phyloP scores from a whole-genome alignment of 805 yeast genomes.

The Kodamaea neixiangensis region DNA sequence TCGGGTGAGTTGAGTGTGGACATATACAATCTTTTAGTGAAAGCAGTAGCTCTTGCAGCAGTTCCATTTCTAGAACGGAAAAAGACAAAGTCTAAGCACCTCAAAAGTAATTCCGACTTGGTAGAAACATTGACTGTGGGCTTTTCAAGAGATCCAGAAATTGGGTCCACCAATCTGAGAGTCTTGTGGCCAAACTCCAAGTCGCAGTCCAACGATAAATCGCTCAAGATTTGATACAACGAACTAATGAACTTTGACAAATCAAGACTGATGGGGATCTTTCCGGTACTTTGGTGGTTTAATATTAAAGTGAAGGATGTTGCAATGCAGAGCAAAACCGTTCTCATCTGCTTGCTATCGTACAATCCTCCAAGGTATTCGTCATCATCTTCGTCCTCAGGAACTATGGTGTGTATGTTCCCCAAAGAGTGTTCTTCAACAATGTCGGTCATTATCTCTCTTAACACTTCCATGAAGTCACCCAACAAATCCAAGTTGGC shows the following conservation, averaged over 20 bases:
- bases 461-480: constrained; percentile 84
- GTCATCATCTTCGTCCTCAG: constrained; percentile 20
- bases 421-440: constrained; percentile 45
- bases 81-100: constrained; percentile 78
- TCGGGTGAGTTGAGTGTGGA: constrained; percentile 78
- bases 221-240: constrained; percentile 67
- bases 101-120: constrained; percentile 78
- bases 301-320: constrained; percentile 87
- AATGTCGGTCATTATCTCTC: constrained; percentile 69
- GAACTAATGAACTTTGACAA: constrained; percentile 77
- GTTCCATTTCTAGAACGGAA: constrained; percentile 74
- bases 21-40: constrained; percentile 76
- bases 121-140: constrained; percentile 87
- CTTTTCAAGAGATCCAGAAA: constrained; percentile 40
- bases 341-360: constrained; percentile 55
- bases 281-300: constrained; percentile 59
- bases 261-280: constrained; percentile 68
- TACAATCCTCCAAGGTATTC: constrained; percentile 32
- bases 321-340: constrained; percentile 76
- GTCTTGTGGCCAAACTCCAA: constrained; percentile 84
- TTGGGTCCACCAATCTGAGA: constrained; percentile 77
- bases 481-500: constrained; percentile 92
- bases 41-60: constrained; percentile 69
- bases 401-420: constrained; percentile 24
- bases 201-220: constrained; percentile 75